These are phyloP conservation scores for Cyberlindnera xishuangbannaensis DNA, from an alignment of 805 yeast species.

Conservation along the genomic window DNA sequence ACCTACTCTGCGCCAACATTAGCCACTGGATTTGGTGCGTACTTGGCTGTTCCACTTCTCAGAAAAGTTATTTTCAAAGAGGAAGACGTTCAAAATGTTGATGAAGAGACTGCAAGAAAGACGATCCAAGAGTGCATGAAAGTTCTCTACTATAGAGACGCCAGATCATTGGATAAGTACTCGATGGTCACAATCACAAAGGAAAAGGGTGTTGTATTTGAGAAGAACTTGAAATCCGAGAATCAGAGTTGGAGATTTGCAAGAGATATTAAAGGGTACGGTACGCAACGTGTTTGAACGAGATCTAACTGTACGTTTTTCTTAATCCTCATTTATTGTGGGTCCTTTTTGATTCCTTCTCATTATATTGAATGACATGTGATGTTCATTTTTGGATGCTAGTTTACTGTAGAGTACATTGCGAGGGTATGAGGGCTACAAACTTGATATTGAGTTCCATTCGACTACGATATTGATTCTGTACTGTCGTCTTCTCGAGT, in stretches of 20 bases:
- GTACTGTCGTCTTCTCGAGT: no score
- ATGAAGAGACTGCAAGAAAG: slow-evolving; percentile 69
- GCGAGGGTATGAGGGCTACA: no score
- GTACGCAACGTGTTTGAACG: slow-evolving; percentile 57
- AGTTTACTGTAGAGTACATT: no score
- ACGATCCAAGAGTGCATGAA: slow-evolving; percentile 86
- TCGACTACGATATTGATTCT: no score
- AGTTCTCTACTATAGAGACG: slow-evolving; percentile 93
- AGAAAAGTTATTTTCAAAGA: slow-evolving; percentile 80
- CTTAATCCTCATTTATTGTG: no score
- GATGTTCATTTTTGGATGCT: no score
- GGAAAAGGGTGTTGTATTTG: slow-evolving; percentile 55
- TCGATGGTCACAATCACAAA: slow-evolving; percentile 71
- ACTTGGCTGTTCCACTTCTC: slow-evolving; percentile 86
- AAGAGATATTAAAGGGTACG: slow-evolving; percentile 82
- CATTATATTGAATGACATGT: no score
- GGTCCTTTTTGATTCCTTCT: no score
- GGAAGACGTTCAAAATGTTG: slow-evolving; percentile 61
- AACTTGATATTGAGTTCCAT: no score
- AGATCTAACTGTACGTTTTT: no score
- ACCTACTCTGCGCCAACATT: slow-evolving; percentile 81
- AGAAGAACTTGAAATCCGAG: slow-evolving; percentile 61
- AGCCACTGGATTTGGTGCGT: slow-evolving; percentile 96
- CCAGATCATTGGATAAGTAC: slow-evolving; percentile 85
- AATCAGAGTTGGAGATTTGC: slow-evolving; percentile 91